Evolutionary conservation across 164 flowering plant genomes (phyloP).

Genomic region (Kingdonia uniflora): DNA sequence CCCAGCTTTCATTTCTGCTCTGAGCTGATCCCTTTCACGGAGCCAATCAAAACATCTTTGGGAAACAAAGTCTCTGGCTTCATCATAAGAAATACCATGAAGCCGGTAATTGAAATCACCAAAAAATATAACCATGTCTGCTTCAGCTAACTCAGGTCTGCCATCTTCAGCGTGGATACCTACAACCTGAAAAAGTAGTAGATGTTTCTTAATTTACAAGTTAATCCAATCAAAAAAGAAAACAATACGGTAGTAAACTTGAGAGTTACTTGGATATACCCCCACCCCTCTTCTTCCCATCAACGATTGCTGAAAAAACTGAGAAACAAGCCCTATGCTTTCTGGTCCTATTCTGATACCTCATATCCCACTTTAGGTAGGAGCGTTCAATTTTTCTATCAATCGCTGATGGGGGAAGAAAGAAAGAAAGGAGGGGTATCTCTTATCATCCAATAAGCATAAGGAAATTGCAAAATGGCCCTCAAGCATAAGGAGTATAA

Average conservation of each 20-base stretch:
- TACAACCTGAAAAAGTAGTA: conserved; percentile 25
- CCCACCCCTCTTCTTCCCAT: too few species aligned
- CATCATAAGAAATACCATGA: conserved; percentile 91
- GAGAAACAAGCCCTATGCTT: too few species aligned
- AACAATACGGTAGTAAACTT: conserved; percentile 3
- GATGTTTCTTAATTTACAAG: conserved; percentile 2
- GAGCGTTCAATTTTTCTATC: too few species aligned
- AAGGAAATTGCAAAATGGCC: too few species aligned
- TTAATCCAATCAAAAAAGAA: conserved; percentile 1
- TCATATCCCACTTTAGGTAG: too few species aligned
- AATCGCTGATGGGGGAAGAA: too few species aligned
- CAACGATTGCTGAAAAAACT: too few species aligned
- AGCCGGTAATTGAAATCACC: conserved; percentile 98
- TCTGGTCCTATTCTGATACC: too few species aligned
- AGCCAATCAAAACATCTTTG: conserved; percentile 99
- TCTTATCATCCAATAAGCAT: too few species aligned
- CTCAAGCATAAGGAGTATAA: not conserved
- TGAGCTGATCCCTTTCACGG: conserved; percentile 91
- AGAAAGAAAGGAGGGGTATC: too few species aligned
- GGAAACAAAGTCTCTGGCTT: conserved; percentile 96
- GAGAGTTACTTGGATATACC: not conserved
- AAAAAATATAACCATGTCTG: conserved; percentile 82
- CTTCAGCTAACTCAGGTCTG: conserved; percentile 77
- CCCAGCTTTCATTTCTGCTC: conserved; percentile 93
- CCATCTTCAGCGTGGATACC: conserved; percentile 36